phyloP scores from a whole-genome alignment of 176 grass and related monocot species.

The Carex scoparia region DNA sequence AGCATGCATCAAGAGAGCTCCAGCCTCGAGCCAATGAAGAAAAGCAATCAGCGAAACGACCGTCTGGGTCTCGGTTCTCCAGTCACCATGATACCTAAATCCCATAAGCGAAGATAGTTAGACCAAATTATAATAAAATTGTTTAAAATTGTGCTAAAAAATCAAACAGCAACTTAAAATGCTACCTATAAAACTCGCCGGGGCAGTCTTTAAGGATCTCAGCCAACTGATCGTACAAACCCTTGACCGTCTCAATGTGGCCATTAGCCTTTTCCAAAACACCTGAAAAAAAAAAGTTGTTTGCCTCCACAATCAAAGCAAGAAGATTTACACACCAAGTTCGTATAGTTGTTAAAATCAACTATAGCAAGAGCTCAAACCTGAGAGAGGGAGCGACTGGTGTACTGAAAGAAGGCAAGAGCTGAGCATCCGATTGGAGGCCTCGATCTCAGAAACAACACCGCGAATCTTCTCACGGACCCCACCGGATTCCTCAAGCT shows the following conservation, averaged over 20 bases:
- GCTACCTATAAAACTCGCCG: slow-evolving; percentile 74
- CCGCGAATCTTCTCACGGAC: slow-evolving; percentile 60
- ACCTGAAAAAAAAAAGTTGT: slow-evolving; percentile 29
- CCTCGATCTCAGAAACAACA: slow-evolving; percentile 74
- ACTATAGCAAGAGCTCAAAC: slow-evolving; percentile 20
- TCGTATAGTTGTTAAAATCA: background rate
- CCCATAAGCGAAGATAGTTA: slow-evolving; percentile 17
- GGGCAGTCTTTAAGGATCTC: slow-evolving; percentile 81
- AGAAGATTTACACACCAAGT: background rate
- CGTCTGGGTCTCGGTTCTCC: slow-evolving; percentile 68
- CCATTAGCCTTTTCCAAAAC: slow-evolving; percentile 72
- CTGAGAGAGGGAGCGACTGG: slow-evolving; percentile 58
- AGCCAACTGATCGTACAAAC: slow-evolving; percentile 42
- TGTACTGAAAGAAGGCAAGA: slow-evolving; percentile 82
- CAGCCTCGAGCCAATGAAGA: slow-evolving; percentile 82
- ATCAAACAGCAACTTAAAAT: background rate
- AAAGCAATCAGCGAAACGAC: slow-evolving; percentile 74
- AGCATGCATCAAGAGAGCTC: slow-evolving; percentile 59
- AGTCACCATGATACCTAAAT: slow-evolving; percentile 76
- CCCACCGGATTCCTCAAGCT: slow-evolving; percentile 68
- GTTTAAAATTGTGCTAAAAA: slow-evolving; percentile 6
- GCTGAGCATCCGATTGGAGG: slow-evolving; percentile 51
- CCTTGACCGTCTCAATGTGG: slow-evolving; percentile 76
- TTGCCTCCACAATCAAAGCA: background rate
- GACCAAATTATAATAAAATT: background rate